Evolutionary conservation across 163 green algal genomes (phyloP).

Genomic region (Coccomyxa subellipsoidea): DNA sequence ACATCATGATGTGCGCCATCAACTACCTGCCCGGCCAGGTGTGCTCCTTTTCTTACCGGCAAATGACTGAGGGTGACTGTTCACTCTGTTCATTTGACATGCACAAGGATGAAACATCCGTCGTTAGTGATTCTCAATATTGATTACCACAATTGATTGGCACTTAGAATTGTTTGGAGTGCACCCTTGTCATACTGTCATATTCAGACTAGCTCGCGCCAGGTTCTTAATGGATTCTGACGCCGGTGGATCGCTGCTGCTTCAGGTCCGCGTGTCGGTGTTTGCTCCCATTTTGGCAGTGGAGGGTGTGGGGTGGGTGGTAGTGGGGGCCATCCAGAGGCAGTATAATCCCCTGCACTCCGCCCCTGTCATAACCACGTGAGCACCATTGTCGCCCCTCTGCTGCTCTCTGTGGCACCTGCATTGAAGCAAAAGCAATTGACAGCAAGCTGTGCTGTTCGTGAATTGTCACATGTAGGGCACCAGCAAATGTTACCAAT

Average conservation of each 20-base stretch:
- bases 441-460: neutral
- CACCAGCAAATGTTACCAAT: no score
- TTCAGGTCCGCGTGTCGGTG: neutral
- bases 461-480: no score
- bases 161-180: no score
- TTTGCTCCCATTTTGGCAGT: neutral
- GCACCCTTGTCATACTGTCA: no score
- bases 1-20: neutral
- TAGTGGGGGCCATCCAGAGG: neutral
- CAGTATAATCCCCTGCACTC: neutral
- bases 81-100: neutral
- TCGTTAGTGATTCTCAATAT: no score
- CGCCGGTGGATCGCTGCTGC: neutral
- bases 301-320: neutral
- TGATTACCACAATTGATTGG: no score
- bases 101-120: no score
- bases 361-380: neutral
- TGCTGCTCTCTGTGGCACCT: neutral
- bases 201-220: no score
- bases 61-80: no score
- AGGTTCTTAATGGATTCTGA: no score
- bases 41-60: neutral
- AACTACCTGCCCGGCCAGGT: neutral
- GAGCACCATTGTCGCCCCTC: neutral
- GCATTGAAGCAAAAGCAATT: neutral